These are phyloP conservation scores for Ceratocystiopsis brevicomis DNA, from an alignment of 2,329 filamentous ascomycete species.

Conservation along the genomic window DNA sequence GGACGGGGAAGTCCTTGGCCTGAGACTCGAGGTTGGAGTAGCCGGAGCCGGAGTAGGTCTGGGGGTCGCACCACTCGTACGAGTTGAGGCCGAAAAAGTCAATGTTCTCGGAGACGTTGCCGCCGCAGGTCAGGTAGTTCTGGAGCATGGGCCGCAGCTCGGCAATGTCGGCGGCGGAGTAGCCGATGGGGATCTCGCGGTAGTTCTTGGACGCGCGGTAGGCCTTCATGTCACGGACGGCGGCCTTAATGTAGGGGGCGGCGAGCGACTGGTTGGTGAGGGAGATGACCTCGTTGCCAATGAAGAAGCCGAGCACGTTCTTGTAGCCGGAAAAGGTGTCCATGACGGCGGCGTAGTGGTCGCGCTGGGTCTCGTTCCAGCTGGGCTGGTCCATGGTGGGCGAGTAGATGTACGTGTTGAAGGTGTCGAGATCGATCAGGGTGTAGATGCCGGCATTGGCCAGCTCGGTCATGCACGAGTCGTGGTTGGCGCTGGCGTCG, in stretches of 20 bases:
- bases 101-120: conserved; percentile 46
- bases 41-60: conserved; percentile 41
- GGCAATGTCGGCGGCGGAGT: conserved; percentile 72
- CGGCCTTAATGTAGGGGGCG: conserved; percentile 70
- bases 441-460: conserved; percentile 66
- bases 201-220: conserved; percentile 61
- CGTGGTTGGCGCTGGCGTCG: conserved; percentile 50
- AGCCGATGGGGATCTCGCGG: conserved; percentile 66
- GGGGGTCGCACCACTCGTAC: conserved; percentile 58
- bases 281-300: conserved; percentile 77
- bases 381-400: conserved; percentile 40
- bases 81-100: conserved; percentile 80
- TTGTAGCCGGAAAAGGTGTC: conserved; percentile 60
- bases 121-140: conserved; percentile 61
- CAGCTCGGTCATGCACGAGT: conserved; percentile 65
- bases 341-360: conserved; percentile 51
- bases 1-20: conserved; percentile 54
- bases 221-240: conserved; percentile 62
- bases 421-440: conserved; percentile 67
- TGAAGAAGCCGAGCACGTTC: conserved; percentile 68
- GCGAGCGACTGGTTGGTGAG: conserved; percentile 37
- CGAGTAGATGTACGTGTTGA: conserved; percentile 43
- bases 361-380: conserved; percentile 57
- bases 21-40: conserved; percentile 50
- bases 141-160: conserved; percentile 42